Evolutionary conservation across 352 stramenopile species (phyloP).

Genomic region (Bremia lactucae): DNA sequence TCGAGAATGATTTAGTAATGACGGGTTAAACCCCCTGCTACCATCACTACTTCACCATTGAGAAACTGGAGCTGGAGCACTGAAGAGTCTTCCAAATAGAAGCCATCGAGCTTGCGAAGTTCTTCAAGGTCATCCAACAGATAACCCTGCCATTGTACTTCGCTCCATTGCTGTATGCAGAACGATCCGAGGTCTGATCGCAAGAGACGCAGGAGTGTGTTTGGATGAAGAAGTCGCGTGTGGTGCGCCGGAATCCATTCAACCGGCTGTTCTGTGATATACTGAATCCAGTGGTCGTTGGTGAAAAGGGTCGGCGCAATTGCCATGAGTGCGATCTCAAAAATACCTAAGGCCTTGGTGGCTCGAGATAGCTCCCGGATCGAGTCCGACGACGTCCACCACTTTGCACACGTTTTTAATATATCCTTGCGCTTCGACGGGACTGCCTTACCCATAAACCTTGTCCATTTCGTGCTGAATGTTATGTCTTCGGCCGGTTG

Average conservation of each 20-base stretch:
- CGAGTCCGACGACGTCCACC: not conserved
- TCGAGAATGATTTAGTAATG: no score
- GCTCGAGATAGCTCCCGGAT: not conserved
- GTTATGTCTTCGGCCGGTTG: not conserved
- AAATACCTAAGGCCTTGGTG: not conserved
- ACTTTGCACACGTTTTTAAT: not conserved
- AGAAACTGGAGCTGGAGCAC: not conserved
- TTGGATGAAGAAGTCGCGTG: not conserved
- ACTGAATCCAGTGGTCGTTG: not conserved
- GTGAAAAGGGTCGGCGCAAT: no score
- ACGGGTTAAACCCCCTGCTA: not conserved
- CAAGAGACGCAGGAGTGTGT: no score
- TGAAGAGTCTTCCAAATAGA: not conserved
- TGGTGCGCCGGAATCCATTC: not conserved
- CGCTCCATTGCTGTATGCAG: not conserved
- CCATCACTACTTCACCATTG: not conserved
- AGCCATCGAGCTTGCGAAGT: not conserved
- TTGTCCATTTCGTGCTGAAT: not conserved
- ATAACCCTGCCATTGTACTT: not conserved
- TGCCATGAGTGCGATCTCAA: no score
- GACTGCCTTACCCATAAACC: not conserved
- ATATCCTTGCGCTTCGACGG: not conserved
- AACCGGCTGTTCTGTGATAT: not conserved
- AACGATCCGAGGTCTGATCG: not conserved
- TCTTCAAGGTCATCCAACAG: no score